Evolutionary conservation across 495 filamentous ascomycete species (phyloP).

Genomic region (Clavariopsis aquatica): DNA sequence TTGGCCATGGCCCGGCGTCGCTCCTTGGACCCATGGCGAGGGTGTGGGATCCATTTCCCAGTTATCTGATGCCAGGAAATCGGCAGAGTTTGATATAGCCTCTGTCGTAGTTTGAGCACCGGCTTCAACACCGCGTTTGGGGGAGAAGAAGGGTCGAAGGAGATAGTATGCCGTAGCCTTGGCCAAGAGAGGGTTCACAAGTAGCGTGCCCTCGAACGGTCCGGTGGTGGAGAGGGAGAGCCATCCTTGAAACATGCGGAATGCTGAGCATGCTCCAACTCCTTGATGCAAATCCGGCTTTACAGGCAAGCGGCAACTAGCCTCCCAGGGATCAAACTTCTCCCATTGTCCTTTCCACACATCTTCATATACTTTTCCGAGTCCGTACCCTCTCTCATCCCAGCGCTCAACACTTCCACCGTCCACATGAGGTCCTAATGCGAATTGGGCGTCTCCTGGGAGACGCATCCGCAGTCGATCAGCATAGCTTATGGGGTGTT

Average conservation of each 20-base stretch:
- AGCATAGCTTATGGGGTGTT: constrained; percentile 70
- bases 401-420: constrained; percentile 84
- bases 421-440: constrained; percentile 83
- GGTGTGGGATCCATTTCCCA: constrained; percentile 51
- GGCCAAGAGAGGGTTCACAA: constrained; percentile 77
- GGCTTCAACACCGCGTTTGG: constrained; percentile 42
- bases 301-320: constrained; percentile 64
- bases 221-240: constrained; percentile 72
- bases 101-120: constrained; percentile 28
- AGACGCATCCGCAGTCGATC: constrained; percentile 79
- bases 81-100: constrained; percentile 38
- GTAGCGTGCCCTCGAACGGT: constrained; percentile 74
- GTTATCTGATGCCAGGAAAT: constrained; percentile 56
- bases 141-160: constrained; percentile 80
- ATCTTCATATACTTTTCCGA: constrained; percentile 65
- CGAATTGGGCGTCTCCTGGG: constrained; percentile 76
- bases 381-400: constrained; percentile 77
- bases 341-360: constrained; percentile 81
- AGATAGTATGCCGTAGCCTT: constrained; percentile 78
- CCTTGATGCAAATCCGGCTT: constrained; percentile 79
- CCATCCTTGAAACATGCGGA: constrained; percentile 89
- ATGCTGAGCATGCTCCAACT: constrained; percentile 78
- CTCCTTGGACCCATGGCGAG: constrained; percentile 67
- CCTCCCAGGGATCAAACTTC: constrained; percentile 78
- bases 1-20: constrained; percentile 73